phyloP scores from a whole-genome alignment of 163 green algal genomes.

The Smithsoniella earleae region DNA sequence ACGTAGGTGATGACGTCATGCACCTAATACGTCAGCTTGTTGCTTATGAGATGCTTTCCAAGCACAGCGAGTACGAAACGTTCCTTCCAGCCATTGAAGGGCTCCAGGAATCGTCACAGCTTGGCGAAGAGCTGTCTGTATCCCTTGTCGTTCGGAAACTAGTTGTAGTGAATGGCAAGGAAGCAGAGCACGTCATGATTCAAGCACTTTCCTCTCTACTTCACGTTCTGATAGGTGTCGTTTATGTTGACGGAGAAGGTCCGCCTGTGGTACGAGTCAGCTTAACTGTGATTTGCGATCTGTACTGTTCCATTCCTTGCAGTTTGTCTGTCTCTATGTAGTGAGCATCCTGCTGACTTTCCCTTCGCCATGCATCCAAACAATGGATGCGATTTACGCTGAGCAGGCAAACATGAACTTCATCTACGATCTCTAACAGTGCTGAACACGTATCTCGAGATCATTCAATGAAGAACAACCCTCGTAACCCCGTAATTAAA shows the following conservation, averaged over 20 bases:
- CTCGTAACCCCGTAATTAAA: no score
- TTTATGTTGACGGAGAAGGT: slow-evolving; percentile 15
- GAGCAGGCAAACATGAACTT: no score
- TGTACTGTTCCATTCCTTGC: neutral
- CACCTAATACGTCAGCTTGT: slow-evolving; percentile 2
- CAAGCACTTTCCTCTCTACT: slow-evolving; percentile 3
- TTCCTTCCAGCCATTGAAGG: slow-evolving; percentile 24
- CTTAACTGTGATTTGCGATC: no score
- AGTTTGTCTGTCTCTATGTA: no score
- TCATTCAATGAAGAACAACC: no score
- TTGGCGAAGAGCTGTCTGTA: neutral
- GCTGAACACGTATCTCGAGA: no score
- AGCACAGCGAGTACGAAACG: neutral
- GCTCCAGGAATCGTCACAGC: neutral
- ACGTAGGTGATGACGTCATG: neutral
- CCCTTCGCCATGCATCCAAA: no score
- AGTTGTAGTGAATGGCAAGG: slow-evolving; percentile 19
- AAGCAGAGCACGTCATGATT: slow-evolving; percentile 29
- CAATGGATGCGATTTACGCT: no score
- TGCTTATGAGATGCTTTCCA: slow-evolving; percentile 25
- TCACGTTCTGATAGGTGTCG: neutral
- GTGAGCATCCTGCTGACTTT: no score
- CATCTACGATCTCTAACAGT: no score
- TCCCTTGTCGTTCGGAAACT: neutral
- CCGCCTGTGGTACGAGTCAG: neutral